Evolutionary conservation across 768 basidiomycete genomes (phyloP).

Genomic region (Wakefieldia striispora): DNA sequence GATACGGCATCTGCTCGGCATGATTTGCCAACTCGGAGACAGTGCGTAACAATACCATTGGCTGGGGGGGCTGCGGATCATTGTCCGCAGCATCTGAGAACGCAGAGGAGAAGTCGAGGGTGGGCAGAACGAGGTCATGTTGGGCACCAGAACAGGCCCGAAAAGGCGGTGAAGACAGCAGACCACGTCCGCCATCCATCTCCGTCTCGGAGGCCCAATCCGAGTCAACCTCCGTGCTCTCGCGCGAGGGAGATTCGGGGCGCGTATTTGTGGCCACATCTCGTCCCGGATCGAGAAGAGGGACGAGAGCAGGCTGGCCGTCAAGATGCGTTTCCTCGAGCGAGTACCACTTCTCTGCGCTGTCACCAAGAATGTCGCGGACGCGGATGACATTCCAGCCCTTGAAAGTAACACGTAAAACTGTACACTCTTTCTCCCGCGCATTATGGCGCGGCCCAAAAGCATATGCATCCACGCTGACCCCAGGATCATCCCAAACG

Average conservation of each 20-base stretch:
- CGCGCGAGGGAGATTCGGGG: background rate
- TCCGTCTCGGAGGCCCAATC: constrained; percentile 6
- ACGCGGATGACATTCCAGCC: constrained; percentile 74
- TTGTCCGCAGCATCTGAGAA: constrained; percentile 23
- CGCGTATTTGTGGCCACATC: background rate
- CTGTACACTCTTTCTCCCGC: constrained; percentile 55
- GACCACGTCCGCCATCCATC: constrained; percentile 2
- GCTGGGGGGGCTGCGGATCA: constrained; percentile 10
- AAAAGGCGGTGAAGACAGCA: constrained; percentile 10
- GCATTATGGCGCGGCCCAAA: constrained; percentile 41
- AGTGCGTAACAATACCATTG: constrained; percentile 20
- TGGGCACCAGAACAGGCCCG: constrained; percentile 49
- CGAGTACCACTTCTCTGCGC: constrained; percentile 71
- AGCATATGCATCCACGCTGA: constrained; percentile 58
- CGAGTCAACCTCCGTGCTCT: constrained; percentile 8
- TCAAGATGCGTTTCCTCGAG: constrained; percentile 52
- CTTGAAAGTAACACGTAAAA: constrained; percentile 65
- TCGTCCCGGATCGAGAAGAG: constrained; percentile 1
- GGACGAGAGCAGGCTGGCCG: constrained; percentile 3
- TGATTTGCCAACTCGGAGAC: constrained; percentile 22
- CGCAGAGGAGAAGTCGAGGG: constrained; percentile 65
- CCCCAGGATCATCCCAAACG: constrained; percentile 54
- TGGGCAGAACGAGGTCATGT: constrained; percentile 72
- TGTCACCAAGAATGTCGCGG: constrained; percentile 65
- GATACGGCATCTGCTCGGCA: background rate